Evolutionary conservation across 208 protist genomes (phyloP).

Genomic region (Trypanosoma mega): DNA sequence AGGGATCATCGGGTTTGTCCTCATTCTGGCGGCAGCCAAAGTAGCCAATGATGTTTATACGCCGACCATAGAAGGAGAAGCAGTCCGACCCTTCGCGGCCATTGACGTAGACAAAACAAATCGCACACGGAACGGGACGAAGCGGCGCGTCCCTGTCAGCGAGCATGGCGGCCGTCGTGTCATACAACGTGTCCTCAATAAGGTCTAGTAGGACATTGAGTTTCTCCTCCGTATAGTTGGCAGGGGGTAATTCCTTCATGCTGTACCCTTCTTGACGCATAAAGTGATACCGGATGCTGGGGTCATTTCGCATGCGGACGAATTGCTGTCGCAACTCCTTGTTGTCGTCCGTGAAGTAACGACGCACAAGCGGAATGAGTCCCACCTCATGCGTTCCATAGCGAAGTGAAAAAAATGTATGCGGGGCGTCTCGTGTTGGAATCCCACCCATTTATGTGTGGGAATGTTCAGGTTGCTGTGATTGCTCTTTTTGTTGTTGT

Average conservation of each 20-base stretch:
- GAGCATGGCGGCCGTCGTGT: conserved; percentile 40
- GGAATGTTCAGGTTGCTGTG: neutral
- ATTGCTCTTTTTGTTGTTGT: neutral
- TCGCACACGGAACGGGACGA: conserved; percentile 55
- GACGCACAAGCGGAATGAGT: conserved; percentile 53
- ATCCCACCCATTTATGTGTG: conserved; percentile 42
- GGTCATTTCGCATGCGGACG: conserved; percentile 71
- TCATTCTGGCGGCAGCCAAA: conserved; percentile 53
- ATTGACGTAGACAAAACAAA: conserved; percentile 69
- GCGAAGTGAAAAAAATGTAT: conserved; percentile 57
- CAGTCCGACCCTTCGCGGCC: conserved; percentile 55
- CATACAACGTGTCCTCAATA: conserved; percentile 49
- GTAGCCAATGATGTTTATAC: conserved; percentile 75
- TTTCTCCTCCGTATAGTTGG: conserved; percentile 48
- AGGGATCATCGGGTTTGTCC: conserved; percentile 31
- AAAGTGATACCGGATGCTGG: conserved; percentile 67
- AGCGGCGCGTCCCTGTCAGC: conserved; percentile 33
- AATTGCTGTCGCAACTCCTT: conserved; percentile 53
- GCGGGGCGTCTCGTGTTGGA: conserved; percentile 45
- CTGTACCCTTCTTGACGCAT: conserved; percentile 36
- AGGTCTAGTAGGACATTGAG: conserved; percentile 48
- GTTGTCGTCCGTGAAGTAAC: conserved; percentile 39
- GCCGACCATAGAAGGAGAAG: conserved; percentile 53
- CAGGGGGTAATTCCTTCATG: conserved; percentile 46
- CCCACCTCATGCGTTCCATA: conserved; percentile 74